Percentiles rank a stretch among this genome's conserved stretches.
These are phyloP conservation scores for Hypoxylon sp. DNA, from an alignment of 2,329 filamentous ascomycete genomes.

Conservation along the genomic window DNA sequence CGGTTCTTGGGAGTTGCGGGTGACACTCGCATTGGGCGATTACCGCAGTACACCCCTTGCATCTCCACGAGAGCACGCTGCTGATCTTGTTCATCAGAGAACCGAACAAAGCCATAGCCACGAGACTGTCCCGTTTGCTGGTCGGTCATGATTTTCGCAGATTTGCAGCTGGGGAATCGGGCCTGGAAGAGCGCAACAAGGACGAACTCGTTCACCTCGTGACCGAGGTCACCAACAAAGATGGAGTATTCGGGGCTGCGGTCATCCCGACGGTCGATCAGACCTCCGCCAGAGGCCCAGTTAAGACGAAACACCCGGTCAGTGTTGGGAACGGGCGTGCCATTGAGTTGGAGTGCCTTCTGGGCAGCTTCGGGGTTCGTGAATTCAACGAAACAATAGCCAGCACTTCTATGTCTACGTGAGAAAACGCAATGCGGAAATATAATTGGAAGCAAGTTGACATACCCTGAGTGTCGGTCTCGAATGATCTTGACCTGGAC, in stretches of 20 bases:
- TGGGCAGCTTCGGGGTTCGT: constrained; percentile 82
- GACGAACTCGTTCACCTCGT: constrained; percentile 98
- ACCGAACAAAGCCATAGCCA: constrained; percentile 97
- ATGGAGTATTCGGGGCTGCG: constrained; percentile 96
- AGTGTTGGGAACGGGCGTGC: constrained; percentile 90
- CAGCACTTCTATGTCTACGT: constrained; percentile 78
- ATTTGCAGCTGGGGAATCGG: constrained; percentile 97
- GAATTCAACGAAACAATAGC: constrained; percentile 99
- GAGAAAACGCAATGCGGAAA: constrained; percentile 28
- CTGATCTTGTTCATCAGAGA: constrained; percentile 94
- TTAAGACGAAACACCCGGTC: constrained; percentile 97
- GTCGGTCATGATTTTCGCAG: constrained; percentile 99
- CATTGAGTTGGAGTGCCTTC: constrained; percentile 92
- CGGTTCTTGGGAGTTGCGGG: constrained; percentile 97
- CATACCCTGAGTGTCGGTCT: constrained; percentile 96
- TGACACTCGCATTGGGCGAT: constrained; percentile 97
- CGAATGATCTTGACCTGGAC: constrained; percentile 99
- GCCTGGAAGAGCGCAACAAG: constrained; percentile 96
- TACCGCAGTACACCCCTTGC: constrained; percentile 99
- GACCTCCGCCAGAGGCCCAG: constrained; percentile 96
- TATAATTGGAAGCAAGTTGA: not conserved
- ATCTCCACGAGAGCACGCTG: constrained; percentile 96
- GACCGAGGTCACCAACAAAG: constrained; percentile 96
- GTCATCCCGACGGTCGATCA: constrained; percentile 95
- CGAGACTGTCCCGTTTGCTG: constrained; percentile 97